A percentile compares a stretch with the other conserved stretches of the same genome.
phyloP scores from a whole-genome alignment of 2,329 filamentous ascomycete genomes.

The Aspergillus chevalieri region DNA sequence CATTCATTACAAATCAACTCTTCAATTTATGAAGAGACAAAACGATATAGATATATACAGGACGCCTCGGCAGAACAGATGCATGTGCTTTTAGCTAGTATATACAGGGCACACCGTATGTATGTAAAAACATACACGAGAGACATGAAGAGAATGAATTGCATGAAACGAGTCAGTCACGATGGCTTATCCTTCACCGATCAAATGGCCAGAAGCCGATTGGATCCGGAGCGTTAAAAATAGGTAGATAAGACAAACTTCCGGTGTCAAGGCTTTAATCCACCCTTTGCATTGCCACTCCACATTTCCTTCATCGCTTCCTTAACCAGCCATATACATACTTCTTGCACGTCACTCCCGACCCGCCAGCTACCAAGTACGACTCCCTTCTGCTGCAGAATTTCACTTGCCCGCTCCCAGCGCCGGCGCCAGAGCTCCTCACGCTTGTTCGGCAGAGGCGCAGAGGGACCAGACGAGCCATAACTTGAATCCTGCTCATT shows the following conservation, averaged over 20 bases:
- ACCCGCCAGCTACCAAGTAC: slow-evolving; percentile 42
- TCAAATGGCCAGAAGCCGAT: too few relatives aligned
- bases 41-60: neutral
- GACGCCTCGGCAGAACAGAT: too few relatives aligned
- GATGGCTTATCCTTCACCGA: too few relatives aligned
- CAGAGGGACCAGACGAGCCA: slow-evolving; percentile 14
- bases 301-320: slow-evolving; percentile 27
- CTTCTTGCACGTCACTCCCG: slow-evolving; percentile 40
- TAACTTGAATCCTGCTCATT: slow-evolving; percentile 11
- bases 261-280: neutral
- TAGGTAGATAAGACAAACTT: too few relatives aligned
- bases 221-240: too few relatives aligned
- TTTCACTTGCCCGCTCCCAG: slow-evolving; percentile 41
- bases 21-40: neutral
- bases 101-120: neutral
- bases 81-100: too few relatives aligned
- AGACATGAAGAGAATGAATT: too few relatives aligned
- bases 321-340: slow-evolving; percentile 39
- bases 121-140: neutral
- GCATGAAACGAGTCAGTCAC: too few relatives aligned
- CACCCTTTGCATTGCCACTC: neutral
- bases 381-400: slow-evolving; percentile 38
- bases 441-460: slow-evolving; percentile 39
- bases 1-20: neutral
- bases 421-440: slow-evolving; percentile 45